A percentile compares a stretch with the other conserved stretches of the same genome.
These are phyloP conservation scores for Cylindrotheca fusiformis DNA, from an alignment of 108 stramenopile species.

Conservation along the genomic window DNA sequence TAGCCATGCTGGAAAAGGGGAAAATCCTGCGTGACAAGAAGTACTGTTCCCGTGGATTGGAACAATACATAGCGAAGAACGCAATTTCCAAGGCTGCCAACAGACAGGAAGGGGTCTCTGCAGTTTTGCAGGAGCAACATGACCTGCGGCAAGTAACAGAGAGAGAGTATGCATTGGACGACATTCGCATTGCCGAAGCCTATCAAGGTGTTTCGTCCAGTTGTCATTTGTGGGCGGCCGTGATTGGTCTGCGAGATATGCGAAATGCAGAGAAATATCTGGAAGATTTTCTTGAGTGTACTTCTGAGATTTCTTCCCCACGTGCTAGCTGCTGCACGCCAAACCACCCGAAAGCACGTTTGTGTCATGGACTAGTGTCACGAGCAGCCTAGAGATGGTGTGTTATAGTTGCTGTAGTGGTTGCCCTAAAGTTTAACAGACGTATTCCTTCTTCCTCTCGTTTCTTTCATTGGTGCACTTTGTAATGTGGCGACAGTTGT, in stretches of 20 bases:
- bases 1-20: neutral
- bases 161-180: too few species aligned
- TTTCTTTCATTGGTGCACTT: too few species aligned
- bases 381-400: too few species aligned
- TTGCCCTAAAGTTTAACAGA: too few species aligned
- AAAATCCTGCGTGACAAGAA: neutral
- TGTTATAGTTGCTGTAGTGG: too few species aligned
- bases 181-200: neutral
- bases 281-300: too few species aligned
- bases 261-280: neutral
- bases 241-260: conserved; percentile 1
- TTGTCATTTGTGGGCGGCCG: conserved; percentile 1
- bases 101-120: neutral
- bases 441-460: too few species aligned
- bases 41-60: neutral
- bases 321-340: too few species aligned
- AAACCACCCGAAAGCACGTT: too few species aligned
- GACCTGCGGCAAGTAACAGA: neutral
- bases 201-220: neutral
- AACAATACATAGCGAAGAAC: neutral
- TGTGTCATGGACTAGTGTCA: too few species aligned
- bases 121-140: neutral
- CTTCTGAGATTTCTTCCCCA: too few species aligned
- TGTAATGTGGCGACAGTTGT: too few species aligned
- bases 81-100: neutral